phyloP scores from a whole-genome alignment of 2,329 filamentous ascomycete species.

The Neofusicoccum ribis region DNA sequence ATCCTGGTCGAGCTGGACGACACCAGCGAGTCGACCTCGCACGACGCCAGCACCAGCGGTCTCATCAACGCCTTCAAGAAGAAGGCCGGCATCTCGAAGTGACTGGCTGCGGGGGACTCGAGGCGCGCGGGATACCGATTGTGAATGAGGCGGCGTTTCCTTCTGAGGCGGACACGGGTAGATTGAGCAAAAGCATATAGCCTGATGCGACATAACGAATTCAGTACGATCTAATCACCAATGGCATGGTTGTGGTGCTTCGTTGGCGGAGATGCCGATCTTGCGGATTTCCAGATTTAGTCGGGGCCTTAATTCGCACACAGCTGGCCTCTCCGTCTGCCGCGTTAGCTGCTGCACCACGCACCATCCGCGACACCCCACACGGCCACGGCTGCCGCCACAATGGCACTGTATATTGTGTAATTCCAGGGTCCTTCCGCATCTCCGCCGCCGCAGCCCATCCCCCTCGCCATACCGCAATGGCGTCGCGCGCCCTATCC shows the following conservation, averaged over 20 bases:
- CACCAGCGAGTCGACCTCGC: conserved; percentile 66
- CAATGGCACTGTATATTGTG: conserved; percentile 12
- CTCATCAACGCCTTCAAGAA: conserved; percentile 93
- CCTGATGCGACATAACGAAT: conserved; percentile 8
- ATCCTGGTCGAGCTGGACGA: conserved; percentile 74
- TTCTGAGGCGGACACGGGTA: not conserved
- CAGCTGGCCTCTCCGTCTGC: conserved; percentile 13
- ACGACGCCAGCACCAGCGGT: conserved; percentile 86
- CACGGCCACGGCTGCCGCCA: conserved; percentile 14
- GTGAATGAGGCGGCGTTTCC: not conserved
- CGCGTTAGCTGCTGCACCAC: conserved; percentile 6
- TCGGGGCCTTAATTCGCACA: not conserved
- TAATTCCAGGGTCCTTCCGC: not conserved
- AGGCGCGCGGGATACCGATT: conserved; percentile 5
- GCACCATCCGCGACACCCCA: conserved; percentile 5
- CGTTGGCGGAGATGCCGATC: conserved; percentile 6
- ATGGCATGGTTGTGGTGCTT: not conserved
- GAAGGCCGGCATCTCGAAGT: conserved; percentile 52
- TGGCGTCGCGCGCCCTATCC: conserved; percentile 6
- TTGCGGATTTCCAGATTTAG: conserved; percentile 14
- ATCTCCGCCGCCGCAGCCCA: not conserved
- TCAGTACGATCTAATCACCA: not conserved
- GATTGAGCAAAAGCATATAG: conserved; percentile 16
- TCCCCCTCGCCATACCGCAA: not conserved
- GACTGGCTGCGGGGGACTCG: conserved; percentile 5